phyloP scores from a whole-genome alignment of 345 rosid genomes.

The Theobroma cacao region DNA sequence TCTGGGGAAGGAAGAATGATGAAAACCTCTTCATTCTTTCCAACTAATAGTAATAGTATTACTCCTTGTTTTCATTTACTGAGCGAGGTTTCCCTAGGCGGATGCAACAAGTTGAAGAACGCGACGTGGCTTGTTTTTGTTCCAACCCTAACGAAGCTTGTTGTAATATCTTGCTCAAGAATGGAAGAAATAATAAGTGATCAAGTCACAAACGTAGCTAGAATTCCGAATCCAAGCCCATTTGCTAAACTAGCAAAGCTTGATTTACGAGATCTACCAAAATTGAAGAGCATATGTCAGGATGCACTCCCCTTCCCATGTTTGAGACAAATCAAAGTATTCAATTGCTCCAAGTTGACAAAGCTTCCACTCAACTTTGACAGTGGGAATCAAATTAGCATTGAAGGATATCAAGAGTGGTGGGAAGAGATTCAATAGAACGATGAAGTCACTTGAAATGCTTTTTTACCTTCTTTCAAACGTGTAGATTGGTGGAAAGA shows the following conservation, averaged over 20 bases:
- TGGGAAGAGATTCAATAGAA: too few relatives aligned
- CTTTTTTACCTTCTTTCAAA: too few relatives aligned
- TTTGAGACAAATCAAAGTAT: background rate
- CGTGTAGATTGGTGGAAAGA: too few relatives aligned
- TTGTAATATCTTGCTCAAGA: background rate
- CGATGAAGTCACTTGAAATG: slow-evolving; percentile 3
- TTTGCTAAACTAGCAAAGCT: too few relatives aligned
- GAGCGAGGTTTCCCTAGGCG: background rate
- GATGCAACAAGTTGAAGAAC: background rate
- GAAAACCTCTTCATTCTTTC: too few relatives aligned
- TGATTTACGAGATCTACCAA: too few relatives aligned
- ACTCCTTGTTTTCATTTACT: background rate
- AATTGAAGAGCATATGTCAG: too few relatives aligned
- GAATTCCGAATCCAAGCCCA: too few relatives aligned
- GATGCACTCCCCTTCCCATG: background rate
- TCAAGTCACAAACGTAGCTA: too few relatives aligned
- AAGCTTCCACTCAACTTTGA: slow-evolving; percentile 15
- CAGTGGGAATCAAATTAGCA: background rate
- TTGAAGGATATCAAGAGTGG: slow-evolving; percentile 14
- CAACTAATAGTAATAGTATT: too few relatives aligned
- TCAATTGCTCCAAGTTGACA: background rate
- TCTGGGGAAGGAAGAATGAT: background rate
- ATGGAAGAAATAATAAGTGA: too few relatives aligned
- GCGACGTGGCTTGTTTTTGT: background rate
- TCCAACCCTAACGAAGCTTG: slow-evolving; percentile 1